Conservation (phyloP, 177 flowering plant genomes). For the Tripterygium wilfordii region DNA sequence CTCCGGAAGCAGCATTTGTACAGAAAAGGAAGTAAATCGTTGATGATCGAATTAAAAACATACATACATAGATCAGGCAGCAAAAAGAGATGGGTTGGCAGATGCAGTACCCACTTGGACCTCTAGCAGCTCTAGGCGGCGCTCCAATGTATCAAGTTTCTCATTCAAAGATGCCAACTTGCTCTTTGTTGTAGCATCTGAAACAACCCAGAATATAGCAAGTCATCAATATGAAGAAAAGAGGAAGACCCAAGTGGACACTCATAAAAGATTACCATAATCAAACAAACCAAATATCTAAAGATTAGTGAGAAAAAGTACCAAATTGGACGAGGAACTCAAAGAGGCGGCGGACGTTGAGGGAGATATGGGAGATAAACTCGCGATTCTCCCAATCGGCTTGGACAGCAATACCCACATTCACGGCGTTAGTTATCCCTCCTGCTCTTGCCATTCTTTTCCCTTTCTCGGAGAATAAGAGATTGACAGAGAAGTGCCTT, state of each 20-base stretch:
- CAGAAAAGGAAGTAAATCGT: background rate
- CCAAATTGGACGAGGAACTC: conserved; percentile 89
- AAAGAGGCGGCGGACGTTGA: conserved; percentile 85
- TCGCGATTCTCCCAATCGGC: conserved; percentile 98
- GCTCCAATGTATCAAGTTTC: conserved; percentile 83
- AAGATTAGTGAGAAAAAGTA: conserved; percentile 11
- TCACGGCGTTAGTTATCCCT: conserved; percentile 87
- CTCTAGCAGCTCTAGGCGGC: conserved; percentile 81
- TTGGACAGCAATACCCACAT: conserved; percentile 89
- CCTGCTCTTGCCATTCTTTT: conserved; percentile 70
- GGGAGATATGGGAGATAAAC: conserved; percentile 83
- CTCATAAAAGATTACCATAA: no score
- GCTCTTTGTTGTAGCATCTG: conserved; percentile 94
- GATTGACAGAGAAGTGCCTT: background rate
- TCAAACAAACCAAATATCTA: no score
- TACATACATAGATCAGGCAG: no score
- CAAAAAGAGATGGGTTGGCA: conserved; percentile 52
- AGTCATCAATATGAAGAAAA: background rate
- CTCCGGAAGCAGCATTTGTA: background rate
- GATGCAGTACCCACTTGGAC: conserved; percentile 87
- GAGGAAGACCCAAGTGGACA: background rate
- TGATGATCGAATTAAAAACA: background rate
- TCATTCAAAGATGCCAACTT: conserved; percentile 84
- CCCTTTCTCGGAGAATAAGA: background rate
- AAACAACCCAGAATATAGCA: background rate